These are phyloP conservation scores for Colletotrichum eleusines DNA, from an alignment of 2,329 filamentous ascomycete species.

Conservation along the genomic window DNA sequence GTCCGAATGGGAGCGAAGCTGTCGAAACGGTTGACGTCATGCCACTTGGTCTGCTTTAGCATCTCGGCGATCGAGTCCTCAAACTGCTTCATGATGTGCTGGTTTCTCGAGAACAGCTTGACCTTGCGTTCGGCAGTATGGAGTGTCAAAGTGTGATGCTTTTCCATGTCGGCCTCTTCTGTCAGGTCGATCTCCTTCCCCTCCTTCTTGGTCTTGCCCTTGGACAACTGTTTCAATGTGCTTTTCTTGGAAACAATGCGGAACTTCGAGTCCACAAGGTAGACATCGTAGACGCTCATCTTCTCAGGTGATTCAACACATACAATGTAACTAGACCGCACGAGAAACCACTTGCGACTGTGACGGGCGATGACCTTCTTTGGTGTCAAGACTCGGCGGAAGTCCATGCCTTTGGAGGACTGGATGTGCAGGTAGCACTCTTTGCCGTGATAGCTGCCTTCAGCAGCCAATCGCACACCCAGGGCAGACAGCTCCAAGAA, in stretches of 20 bases:
- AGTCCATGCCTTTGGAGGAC: slow-evolving; percentile 89
- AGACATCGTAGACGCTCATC: slow-evolving; percentile 99
- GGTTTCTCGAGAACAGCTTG: slow-evolving; percentile 90
- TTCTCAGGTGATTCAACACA: slow-evolving; percentile 99
- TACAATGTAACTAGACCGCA: slow-evolving; percentile 97
- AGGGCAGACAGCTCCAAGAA: slow-evolving; percentile 96
- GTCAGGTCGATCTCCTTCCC: slow-evolving; percentile 64
- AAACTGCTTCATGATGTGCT: slow-evolving; percentile 90
- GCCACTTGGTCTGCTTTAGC: slow-evolving; percentile 86
- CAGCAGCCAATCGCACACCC: slow-evolving; percentile 91
- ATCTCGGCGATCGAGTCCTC: slow-evolving; percentile 93
- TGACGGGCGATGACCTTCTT: slow-evolving; percentile 84
- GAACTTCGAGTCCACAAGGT: slow-evolving; percentile 93
- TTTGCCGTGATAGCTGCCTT: slow-evolving; percentile 97
- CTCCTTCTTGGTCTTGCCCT: slow-evolving; percentile 61
- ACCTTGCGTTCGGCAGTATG: slow-evolving; percentile 92
- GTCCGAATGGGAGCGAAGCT: slow-evolving; percentile 93
- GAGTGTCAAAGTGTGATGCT: slow-evolving; percentile 90
- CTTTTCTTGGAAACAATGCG: slow-evolving; percentile 80
- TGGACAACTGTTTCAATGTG: slow-evolving; percentile 62
- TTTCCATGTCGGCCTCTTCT: slow-evolving; percentile 53
- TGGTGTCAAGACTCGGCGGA: slow-evolving; percentile 83
- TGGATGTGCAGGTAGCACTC: slow-evolving; percentile 95
- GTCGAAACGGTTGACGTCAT: slow-evolving; percentile 84
- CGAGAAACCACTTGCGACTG: slow-evolving; percentile 95